These are phyloP conservation scores for Populus hybrid DNA, from an alignment of 441 rosid species.

Conservation along the genomic window DNA sequence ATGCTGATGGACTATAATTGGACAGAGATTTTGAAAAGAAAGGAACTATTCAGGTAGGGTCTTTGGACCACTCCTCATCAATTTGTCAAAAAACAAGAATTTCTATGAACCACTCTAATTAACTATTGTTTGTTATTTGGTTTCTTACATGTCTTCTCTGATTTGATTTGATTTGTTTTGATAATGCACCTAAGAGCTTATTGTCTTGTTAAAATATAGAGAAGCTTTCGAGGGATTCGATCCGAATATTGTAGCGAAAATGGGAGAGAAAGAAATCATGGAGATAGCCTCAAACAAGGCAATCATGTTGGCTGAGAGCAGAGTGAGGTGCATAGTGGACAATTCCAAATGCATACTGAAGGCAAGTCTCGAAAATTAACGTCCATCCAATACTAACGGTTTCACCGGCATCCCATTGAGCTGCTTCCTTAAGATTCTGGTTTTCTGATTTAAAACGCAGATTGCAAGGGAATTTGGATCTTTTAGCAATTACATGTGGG, in stretches of 20 bases:
- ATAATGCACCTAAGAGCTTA: too few relatives aligned
- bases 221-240: conserved; percentile 78
- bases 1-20: conserved; percentile 98
- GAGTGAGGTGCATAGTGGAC: conserved; percentile 80
- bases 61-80: not conserved
- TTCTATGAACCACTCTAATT: not conserved
- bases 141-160: too few relatives aligned
- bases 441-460: conserved; percentile 29
- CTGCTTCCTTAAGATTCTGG: not conserved
- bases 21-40: conserved; percentile 88
- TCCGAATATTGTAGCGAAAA: conserved; percentile 64
- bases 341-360: conserved; percentile 81
- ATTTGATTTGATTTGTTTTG: not conserved
- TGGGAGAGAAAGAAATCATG: conserved; percentile 73
- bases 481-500: conserved; percentile 83
- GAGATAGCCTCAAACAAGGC: conserved; percentile 73
- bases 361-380: conserved; percentile 39
- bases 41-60: conserved; percentile 55
- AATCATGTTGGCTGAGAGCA: conserved; percentile 63
- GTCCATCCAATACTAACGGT: not conserved
- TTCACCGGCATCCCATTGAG: not conserved
- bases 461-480: conserved; percentile 73
- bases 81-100: not conserved
- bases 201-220: conserved; percentile 29
- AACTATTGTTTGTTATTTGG: not conserved